Base-by-base conservation (phyloP, 2,329 filamentous ascomycete genomes). In the Hypocreales sp. region DNA sequence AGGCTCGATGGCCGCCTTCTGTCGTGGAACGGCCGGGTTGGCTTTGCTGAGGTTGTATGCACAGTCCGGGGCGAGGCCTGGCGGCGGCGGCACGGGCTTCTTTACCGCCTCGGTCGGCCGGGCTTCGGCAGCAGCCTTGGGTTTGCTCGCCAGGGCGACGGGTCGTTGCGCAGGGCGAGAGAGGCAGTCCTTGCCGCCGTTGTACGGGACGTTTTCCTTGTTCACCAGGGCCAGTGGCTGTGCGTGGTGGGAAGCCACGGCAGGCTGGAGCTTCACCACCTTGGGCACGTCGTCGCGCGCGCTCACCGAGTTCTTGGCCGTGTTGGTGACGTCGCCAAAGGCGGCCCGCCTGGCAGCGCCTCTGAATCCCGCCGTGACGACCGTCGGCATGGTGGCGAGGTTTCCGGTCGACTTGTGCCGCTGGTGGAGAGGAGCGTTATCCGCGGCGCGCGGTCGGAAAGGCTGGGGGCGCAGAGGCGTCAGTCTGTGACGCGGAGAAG, bases 321-420 rank as follows among this genome's bases (percentile, higher is more conserved):
- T 73, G 45, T 86, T 87, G 60, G 79, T 90, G 35, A 90, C 67
- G 48, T 92, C 84, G 26, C 71, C 79, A 51, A 92, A 84, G 9
- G 73, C 81, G 35, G 75, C 73, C 39, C 84, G 74, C 58, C 86
- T 90, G 30, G 74, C 62, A 31, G 69, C 47, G 21, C 50, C 51
- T 17, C 50, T 52, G 22, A 55, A 40, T 20, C 51, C 52, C 14
- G 34, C 35, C 13, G 35, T 32, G 9, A 39, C 27, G 4, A 35
- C 36, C 9, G 39, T 37, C 17, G 46, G 35, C 40, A 44, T 48
- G 21, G 32, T 37, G 17, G 40, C 36, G 24, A 80, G 39, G 64
- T 67, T 53, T 54, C 77, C 51, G 51, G 72, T 74, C 7, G 84
- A 92, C 55, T 92, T 92, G 56, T 83, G 77, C 36, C 79, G 77